A percentile compares a stretch with the other conserved stretches of the same genome.
These are phyloP conservation scores for Aspergillus sp. DNA, from an alignment of 2,329 filamentous ascomycete species.

Conservation along the genomic window DNA sequence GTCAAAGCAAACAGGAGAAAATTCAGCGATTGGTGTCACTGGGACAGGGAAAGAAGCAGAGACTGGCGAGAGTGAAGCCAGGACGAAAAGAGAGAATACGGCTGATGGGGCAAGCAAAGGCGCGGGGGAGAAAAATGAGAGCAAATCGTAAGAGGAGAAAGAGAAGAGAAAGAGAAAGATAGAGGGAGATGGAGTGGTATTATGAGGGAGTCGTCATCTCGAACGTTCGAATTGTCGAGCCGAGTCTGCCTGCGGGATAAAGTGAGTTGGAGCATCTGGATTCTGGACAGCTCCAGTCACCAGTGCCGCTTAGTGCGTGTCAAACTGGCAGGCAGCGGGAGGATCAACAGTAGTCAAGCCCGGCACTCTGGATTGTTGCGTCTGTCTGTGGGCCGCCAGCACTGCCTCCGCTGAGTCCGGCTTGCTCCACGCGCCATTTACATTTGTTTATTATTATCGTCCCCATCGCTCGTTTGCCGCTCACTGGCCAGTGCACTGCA, in stretches of 20 bases:
- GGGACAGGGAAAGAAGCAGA: background rate
- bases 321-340: background rate
- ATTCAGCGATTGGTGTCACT: constrained; percentile 4
- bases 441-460: background rate
- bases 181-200: background rate
- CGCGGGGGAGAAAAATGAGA: background rate
- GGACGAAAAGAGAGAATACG: background rate
- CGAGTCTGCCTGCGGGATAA: constrained; percentile 2
- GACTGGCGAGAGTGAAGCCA: background rate
- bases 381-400: background rate
- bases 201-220: constrained; percentile 3
- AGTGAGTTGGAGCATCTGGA: background rate
- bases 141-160: background rate
- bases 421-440: background rate
- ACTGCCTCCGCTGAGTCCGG: background rate
- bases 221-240: background rate
- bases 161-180: background rate
- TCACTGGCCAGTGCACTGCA: background rate
- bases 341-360: constrained; percentile 6
- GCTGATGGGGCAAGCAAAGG: background rate
- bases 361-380: constrained; percentile 10
- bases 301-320: background rate
- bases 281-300: constrained; percentile 2
- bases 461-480: background rate
- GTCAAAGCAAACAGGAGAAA: constrained; percentile 16